Conservation (phyloP, 192 early-diverging fungal species). For the Chytriomyces sp. region DNA sequence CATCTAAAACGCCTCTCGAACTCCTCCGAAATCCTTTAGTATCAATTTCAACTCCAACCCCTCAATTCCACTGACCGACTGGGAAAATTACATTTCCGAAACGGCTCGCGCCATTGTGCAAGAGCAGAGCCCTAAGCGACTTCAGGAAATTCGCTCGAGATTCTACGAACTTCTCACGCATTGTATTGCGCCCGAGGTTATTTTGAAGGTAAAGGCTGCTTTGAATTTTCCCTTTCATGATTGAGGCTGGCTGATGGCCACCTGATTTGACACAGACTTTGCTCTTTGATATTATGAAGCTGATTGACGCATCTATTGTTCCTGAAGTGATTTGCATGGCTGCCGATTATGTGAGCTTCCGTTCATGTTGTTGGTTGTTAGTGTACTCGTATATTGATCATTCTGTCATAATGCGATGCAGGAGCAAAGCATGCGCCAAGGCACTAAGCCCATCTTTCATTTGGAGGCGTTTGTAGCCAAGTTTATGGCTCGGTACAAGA, state of each 20-base stretch:
- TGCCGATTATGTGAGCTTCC: conserved; percentile 69
- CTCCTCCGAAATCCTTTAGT: neutral
- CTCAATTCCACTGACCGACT: conserved; percentile 74
- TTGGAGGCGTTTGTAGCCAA: conserved; percentile 91
- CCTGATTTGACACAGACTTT: conserved; percentile 53
- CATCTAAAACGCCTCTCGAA: neutral
- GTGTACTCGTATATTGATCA: neutral
- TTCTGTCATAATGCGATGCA: too few relatives aligned
- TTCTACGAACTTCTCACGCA: conserved; percentile 89
- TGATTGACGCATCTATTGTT: conserved; percentile 71
- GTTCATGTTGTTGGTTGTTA: neutral
- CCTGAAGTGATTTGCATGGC: conserved; percentile 69
- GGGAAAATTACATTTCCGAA: conserved; percentile 78
- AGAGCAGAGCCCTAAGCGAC: conserved; percentile 74
- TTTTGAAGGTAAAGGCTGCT: conserved; percentile 66
- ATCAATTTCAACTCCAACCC: conserved; percentile 47
- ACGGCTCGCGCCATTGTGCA: conserved; percentile 70
- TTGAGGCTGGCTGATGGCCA: neutral
- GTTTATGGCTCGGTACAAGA: conserved; percentile 90
- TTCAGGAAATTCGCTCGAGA: conserved; percentile 70
- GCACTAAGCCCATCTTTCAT: conserved; percentile 92
- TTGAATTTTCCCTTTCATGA: neutral
- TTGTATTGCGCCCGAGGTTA: conserved; percentile 81
- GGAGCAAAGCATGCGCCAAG: conserved; percentile 84
- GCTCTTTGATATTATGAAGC: conserved; percentile 69